A percentile compares a stretch with the other conserved stretches of the same genome.
phyloP scores from a whole-genome alignment of 2,329 filamentous ascomycete species.

The Hypomyces rosellus region DNA sequence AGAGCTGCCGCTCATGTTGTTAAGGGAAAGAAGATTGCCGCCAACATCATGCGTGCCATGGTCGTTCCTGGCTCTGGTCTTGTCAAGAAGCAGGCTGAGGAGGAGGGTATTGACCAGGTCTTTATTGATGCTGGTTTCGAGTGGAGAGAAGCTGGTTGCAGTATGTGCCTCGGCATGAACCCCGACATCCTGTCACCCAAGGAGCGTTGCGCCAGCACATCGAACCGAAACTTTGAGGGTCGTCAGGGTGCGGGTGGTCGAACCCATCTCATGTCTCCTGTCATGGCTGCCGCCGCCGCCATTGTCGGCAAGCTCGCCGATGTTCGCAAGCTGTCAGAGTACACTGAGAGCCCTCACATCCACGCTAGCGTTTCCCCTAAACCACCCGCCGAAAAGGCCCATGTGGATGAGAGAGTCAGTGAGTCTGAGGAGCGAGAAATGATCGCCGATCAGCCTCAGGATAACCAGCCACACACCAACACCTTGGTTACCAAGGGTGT shows the following conservation, averaged over 20 bases:
- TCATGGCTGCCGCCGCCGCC: slow-evolving; percentile 89
- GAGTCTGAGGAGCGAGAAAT: slow-evolving; percentile 48
- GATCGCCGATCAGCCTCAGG: slow-evolving; percentile 54
- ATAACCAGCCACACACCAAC: slow-evolving; percentile 60
- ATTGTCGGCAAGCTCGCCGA: slow-evolving; percentile 89
- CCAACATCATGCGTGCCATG: slow-evolving; percentile 90
- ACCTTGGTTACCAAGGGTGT: slow-evolving; percentile 37
- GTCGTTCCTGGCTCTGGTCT: slow-evolving; percentile 93
- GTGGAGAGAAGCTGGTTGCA: slow-evolving; percentile 97
- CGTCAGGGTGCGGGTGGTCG: slow-evolving; percentile 86
- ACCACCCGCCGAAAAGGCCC: slow-evolving; percentile 32
- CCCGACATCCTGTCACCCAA: slow-evolving; percentile 89
- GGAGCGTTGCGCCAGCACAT: slow-evolving; percentile 92
- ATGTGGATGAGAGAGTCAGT: slow-evolving; percentile 47
- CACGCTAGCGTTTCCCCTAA: slow-evolving; percentile 42
- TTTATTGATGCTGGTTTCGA: slow-evolving; percentile 91
- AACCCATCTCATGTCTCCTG: slow-evolving; percentile 94
- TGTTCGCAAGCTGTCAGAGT: slow-evolving; percentile 69
- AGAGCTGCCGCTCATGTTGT: slow-evolving; percentile 81
- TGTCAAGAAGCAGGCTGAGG: slow-evolving; percentile 85
- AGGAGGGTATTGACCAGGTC: slow-evolving; percentile 87
- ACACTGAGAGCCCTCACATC: slow-evolving; percentile 54
- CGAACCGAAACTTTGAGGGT: slow-evolving; percentile 96
- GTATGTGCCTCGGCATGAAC: slow-evolving; percentile 99
- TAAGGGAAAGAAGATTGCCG: slow-evolving; percentile 77